Evolutionary conservation across 1,284 basidiomycete genomes (phyloP), one percentile per base, ranked within the genome.

Genomic region (Coniferiporia sulphurascens): DNA sequence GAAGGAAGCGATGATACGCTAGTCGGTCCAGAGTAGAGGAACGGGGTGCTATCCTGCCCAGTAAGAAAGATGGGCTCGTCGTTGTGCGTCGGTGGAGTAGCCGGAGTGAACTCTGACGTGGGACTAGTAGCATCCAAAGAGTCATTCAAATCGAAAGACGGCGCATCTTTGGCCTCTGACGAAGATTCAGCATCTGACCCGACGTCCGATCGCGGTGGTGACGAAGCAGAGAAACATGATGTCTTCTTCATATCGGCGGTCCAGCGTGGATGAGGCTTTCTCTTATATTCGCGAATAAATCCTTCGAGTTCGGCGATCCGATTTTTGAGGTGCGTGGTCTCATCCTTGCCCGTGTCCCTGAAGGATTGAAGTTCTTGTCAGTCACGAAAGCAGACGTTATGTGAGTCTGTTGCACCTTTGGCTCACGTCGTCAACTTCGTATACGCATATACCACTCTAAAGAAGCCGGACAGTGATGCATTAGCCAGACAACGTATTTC

Each of bases 301-400:
- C 74, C 73, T 64, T 78, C 76, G 27, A 78, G 69, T 57, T 78
- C 76, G 4, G 74, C 74, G 17, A 78, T 73, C 3, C 76, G 72
- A 15, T 67, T 65, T 12, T 75, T 69, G 32, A 77, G 66, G 10
- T 72, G 70, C 45, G 72, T 69, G 7, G 69, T 66, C 62, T 78
- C 75, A 19, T 70, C 68, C 45, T 60, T 49, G 13, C 32, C 48
- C 13, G 48, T 21, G 52, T 27, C 46, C 46, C 60, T 59, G 22
- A 32, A n/a, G 15, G 38, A 48, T 8, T 51, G 19, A 13, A 55
- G 6, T n/a, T 48, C 15, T 41, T 34, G 52, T 50, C 12, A 49
- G 44, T 34, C 19, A n/a, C 17, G 13, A 12, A 44, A 45, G 41
- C 10, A 9, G 41, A 48, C 10, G 4, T 45, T 6, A 10, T 12